These are phyloP conservation scores for Amoeboaphelidium protococcarum DNA, from an alignment of 371 early-diverging fungal species.

Conservation along the genomic window DNA sequence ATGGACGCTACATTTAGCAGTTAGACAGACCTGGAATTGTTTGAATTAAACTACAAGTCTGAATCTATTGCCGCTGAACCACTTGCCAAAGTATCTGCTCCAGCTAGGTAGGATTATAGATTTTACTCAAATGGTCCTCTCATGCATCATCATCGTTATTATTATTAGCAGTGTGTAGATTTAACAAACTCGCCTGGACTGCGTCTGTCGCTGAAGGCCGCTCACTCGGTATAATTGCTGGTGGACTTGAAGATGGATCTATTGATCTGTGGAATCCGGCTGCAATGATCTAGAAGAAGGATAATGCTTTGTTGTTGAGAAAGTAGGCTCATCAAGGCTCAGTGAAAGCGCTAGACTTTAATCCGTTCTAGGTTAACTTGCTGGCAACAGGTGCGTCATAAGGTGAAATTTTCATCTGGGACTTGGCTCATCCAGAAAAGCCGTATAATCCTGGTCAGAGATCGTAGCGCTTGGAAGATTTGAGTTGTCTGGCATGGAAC, in stretches of 20 bases:
- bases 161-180: slow-evolving; percentile 28
- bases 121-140: not conserved
- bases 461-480: slow-evolving; percentile 53
- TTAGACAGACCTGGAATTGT: slow-evolving; percentile 67
- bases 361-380: slow-evolving; percentile 51
- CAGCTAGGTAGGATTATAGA: not conserved
- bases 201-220: slow-evolving; percentile 15
- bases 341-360: slow-evolving; percentile 76
- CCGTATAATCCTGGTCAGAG: slow-evolving; percentile 63
- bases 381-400: slow-evolving; percentile 71
- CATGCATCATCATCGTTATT: not conserved
- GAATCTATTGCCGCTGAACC: slow-evolving; percentile 2
- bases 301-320: slow-evolving; percentile 27
- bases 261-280: slow-evolving; percentile 63
- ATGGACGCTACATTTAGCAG: slow-evolving; percentile 81
- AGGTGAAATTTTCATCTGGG: slow-evolving; percentile 89
- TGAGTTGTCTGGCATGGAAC: slow-evolving; percentile 78
- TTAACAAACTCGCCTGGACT: slow-evolving; percentile 78
- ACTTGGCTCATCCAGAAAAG: slow-evolving; percentile 48
- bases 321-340: slow-evolving; percentile 55
- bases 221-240: slow-evolving; percentile 59
- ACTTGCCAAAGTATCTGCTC: not conserved
- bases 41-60: slow-evolving; percentile 36
- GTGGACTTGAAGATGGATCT: slow-evolving; percentile 84
- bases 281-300: slow-evolving; percentile 24